Conservation (phyloP, 2,329 filamentous ascomycete species). For the Xenosphaeropsis pyriputrescens region DNA sequence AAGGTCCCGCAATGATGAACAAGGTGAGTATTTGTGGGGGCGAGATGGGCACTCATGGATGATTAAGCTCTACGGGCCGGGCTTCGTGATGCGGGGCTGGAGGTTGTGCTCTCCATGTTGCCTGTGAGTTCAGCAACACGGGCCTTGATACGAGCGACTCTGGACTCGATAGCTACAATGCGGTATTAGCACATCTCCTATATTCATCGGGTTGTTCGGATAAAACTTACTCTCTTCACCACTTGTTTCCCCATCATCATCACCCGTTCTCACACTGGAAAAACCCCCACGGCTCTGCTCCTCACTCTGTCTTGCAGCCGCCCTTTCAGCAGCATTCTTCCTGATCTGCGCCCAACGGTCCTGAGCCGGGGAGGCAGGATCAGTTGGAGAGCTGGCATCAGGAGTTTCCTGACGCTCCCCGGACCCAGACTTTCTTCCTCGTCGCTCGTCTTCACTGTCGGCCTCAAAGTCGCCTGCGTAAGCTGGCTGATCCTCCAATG, state of each 20-base stretch:
- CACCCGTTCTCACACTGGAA: constrained; percentile 41
- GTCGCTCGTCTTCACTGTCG: constrained; percentile 22
- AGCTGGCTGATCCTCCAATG: constrained; percentile 72
- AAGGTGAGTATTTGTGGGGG: not conserved
- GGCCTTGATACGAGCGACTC: constrained; percentile 94
- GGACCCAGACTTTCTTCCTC: constrained; percentile 26
- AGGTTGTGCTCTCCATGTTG: constrained; percentile 46
- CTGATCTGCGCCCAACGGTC: constrained; percentile 95
- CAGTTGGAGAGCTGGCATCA: constrained; percentile 10
- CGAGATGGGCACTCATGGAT: not conserved
- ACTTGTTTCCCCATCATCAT: constrained; percentile 79
- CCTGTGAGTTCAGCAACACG: constrained; percentile 88
- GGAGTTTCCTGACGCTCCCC: constrained; percentile 27
- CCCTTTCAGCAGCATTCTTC: constrained; percentile 81
- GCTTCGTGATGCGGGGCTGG: constrained; percentile 3
- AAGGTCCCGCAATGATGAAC: not conserved
- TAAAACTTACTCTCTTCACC: constrained; percentile 76
- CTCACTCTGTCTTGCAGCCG: constrained; percentile 48
- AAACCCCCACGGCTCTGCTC: constrained; percentile 40
- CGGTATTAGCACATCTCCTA: no score
- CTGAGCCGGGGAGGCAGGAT: constrained; percentile 28
- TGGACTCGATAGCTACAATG: constrained; percentile 78
- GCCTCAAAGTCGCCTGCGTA: constrained; percentile 43
- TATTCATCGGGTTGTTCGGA: constrained; percentile 11
- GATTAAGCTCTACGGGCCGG: constrained; percentile 3